These are phyloP conservation scores for Rubus parviflorus DNA, from an alignment of 306 rosid genomes.

Conservation along the genomic window DNA sequence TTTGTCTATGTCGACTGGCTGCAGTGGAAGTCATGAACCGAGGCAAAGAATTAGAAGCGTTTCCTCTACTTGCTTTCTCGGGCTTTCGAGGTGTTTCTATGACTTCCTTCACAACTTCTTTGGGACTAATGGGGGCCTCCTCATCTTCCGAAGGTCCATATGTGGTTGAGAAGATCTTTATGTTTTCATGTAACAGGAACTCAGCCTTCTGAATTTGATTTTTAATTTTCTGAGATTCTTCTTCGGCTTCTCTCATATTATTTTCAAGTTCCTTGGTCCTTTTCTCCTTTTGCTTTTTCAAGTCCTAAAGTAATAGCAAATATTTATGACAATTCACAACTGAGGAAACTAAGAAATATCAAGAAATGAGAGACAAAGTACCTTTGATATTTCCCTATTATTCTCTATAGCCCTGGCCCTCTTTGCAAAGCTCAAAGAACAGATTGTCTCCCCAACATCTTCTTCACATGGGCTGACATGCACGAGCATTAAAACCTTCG, in stretches of 20 bases:
- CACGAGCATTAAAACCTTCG: conserved; percentile 91
- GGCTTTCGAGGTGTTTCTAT: conserved; percentile 42
- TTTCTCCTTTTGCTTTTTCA: conserved; percentile 70
- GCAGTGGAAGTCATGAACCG: conserved; percentile 93
- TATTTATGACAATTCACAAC: conserved; percentile 6
- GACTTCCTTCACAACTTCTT: conserved; percentile 47
- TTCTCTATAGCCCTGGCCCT: conserved; percentile 79
- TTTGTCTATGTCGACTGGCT: conserved; percentile 87
- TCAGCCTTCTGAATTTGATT: conserved; percentile 55
- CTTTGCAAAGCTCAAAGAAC: conserved; percentile 84
- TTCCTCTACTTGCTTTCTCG: conserved; percentile 38
- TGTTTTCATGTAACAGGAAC: conserved; percentile 49
- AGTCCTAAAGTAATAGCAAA: conserved; percentile 49
- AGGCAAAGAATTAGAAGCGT: conserved; percentile 54
- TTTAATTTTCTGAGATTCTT: conserved; percentile 47
- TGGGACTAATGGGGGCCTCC: conserved; percentile 35
- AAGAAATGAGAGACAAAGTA: conserved; percentile 35
- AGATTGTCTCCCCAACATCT: conserved; percentile 80
- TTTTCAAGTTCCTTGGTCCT: conserved; percentile 62
- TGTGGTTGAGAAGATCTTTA: conserved; percentile 36
- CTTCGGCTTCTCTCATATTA: conserved; percentile 68
- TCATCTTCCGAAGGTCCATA: conserved; percentile 39
- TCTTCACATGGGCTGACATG: conserved; percentile 84
- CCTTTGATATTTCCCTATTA: conserved; percentile 61
- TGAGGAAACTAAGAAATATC: conserved; percentile 7